phyloP scores from a whole-genome alignment of 768 basidiomycete genomes.

The Lactifluus echinatus region DNA sequence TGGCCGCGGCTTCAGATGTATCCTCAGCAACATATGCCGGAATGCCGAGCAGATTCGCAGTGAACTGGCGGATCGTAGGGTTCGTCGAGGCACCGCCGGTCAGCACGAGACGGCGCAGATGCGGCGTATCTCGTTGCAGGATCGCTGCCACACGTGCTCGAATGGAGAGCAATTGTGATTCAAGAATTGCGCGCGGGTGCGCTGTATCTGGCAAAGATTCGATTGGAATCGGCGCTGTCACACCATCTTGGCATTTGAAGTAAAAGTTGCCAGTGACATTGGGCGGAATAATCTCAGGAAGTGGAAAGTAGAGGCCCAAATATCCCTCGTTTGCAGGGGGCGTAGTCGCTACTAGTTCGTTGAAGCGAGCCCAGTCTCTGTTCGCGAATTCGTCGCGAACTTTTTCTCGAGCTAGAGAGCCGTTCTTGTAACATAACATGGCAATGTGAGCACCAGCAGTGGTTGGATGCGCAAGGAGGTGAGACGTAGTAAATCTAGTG shows the following conservation, averaged over 20 bases:
- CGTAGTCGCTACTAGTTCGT: constrained; percentile 47
- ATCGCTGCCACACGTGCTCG: constrained; percentile 61
- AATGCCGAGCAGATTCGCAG: constrained; percentile 73
- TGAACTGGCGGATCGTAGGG: constrained; percentile 59
- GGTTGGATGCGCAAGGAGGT: constrained; percentile 65
- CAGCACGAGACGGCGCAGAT: constrained; percentile 59
- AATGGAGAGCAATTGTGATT: constrained; percentile 81
- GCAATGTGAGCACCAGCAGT: constrained; percentile 58
- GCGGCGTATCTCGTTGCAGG: constrained; percentile 45
- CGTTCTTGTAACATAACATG: constrained; percentile 92
- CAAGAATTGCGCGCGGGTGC: constrained; percentile 71
- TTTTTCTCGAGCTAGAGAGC: constrained; percentile 71
- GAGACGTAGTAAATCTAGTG: constrained; percentile 64
- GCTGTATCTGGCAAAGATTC: constrained; percentile 34
- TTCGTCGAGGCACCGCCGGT: constrained; percentile 78
- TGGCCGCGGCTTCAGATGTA: constrained; percentile 56
- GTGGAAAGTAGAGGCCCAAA: constrained; percentile 72
- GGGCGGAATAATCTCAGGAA: constrained; percentile 83
- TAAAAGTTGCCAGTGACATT: constrained; percentile 64
- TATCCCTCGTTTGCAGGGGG: constrained; percentile 51
- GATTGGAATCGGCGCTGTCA: constrained; percentile 14
- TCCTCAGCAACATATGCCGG: constrained; percentile 54
- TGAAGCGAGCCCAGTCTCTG: constrained; percentile 60
- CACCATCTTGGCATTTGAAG: constrained; percentile 36
- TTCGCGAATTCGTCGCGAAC: constrained; percentile 58